These are phyloP conservation scores for Komagataella pastoris DNA, from an alignment of 805 yeast genomes.

Conservation along the genomic window DNA sequence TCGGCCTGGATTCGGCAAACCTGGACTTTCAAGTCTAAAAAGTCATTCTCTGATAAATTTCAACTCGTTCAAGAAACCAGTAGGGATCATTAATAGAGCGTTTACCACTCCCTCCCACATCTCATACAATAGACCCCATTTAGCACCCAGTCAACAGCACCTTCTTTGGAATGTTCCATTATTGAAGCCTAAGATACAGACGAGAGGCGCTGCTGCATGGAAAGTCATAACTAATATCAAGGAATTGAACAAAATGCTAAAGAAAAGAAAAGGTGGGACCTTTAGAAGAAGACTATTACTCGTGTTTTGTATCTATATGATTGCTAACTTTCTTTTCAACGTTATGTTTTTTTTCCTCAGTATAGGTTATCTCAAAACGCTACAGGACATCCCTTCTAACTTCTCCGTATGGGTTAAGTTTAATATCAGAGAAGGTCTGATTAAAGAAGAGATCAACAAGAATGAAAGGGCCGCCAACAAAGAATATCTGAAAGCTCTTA, in stretches of 20 bases:
- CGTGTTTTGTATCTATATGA: conserved; percentile 26
- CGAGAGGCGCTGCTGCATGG: conserved; percentile 17
- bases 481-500: conserved; percentile 17
- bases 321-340: conserved; percentile 22
- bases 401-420: conserved; percentile 16
- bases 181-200: neutral
- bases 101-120: neutral
- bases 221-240: conserved; percentile 16
- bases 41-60: neutral
- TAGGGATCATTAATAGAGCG: neutral
- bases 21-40: neutral
- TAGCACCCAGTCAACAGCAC: neutral
- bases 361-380: conserved; percentile 12
- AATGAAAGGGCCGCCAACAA: conserved; percentile 20
- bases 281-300: conserved; percentile 29
- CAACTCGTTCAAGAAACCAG: neutral
- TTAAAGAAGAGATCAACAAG: conserved; percentile 21
- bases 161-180: neutral
- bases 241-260: conserved; percentile 11
- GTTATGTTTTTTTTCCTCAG: conserved; percentile 19
- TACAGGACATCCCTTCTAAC: conserved; percentile 14
- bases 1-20: neutral
- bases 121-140: neutral
- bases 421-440: conserved; percentile 22
- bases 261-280: conserved; percentile 23